These are phyloP conservation scores for Geranium incanum DNA, from an alignment of 441 rosid species.

Conservation along the genomic window DNA sequence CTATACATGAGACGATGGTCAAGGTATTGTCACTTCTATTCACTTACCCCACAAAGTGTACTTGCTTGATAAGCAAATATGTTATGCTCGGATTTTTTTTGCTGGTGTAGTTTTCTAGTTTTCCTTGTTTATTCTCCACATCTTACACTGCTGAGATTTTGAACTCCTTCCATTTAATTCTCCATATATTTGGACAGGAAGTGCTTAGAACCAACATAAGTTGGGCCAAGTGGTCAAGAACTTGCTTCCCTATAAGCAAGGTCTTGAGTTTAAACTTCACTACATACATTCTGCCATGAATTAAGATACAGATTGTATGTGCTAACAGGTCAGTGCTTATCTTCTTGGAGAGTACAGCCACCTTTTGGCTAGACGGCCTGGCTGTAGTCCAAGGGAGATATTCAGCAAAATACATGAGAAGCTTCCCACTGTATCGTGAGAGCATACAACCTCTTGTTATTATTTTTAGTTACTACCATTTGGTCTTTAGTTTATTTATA, in stretches of 20 bases:
- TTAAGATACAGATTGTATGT: conserved; percentile 1
- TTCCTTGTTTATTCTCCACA: too few species aligned
- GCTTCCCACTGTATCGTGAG: conserved; percentile 97
- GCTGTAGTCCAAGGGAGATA: conserved; percentile 92
- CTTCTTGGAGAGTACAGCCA: conserved; percentile 95
- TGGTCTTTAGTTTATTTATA: conserved; percentile 18
- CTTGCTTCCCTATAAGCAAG: too few species aligned
- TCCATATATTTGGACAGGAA: too few species aligned
- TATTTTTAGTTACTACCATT: conserved; percentile 14
- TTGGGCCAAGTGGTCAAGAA: too few species aligned
- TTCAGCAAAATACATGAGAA: conserved; percentile 81
- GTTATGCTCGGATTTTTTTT: too few species aligned
- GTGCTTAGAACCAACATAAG: too few species aligned
- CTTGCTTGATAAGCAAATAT: neutral
- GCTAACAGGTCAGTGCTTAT: conserved; percentile 84
- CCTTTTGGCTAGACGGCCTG: conserved; percentile 88
- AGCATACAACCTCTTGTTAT: conserved; percentile 17
- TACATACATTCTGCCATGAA: too few species aligned
- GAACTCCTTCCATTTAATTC: too few species aligned
- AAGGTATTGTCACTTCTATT: conserved; percentile 51
- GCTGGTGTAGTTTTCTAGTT: neutral
- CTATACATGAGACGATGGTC: conserved; percentile 96
- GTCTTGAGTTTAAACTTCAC: too few species aligned
- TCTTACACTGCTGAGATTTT: too few species aligned
- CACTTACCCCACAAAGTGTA: neutral